These are phyloP conservation scores for Mentha longifolia DNA, from an alignment of 257 asterid species.

Conservation along the genomic window DNA sequence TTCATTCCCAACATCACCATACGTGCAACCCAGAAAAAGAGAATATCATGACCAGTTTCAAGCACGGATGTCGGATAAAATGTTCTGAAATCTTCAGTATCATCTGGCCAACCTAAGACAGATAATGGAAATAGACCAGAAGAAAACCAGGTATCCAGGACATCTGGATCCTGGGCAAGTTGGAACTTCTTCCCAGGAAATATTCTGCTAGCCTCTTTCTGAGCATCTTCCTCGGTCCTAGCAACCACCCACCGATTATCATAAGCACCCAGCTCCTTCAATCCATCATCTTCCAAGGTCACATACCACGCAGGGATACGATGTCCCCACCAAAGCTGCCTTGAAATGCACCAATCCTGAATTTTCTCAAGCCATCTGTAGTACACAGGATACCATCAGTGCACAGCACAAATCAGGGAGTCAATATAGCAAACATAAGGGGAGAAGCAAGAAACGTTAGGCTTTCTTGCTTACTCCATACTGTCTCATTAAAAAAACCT, in stretches of 20 bases:
- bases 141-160: constrained; percentile 98
- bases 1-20: constrained; percentile 98
- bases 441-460: neutral
- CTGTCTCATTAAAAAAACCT: constrained; percentile 2
- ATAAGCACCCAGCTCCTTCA: constrained; percentile 70
- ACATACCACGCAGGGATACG: constrained; percentile 96
- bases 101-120: constrained; percentile 95
- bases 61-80: constrained; percentile 93
- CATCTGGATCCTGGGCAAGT: constrained; percentile 86
- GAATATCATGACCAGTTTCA: constrained; percentile 95
- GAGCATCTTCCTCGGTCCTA: constrained; percentile 73
- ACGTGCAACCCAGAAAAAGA: constrained; percentile 97
- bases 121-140: constrained; percentile 89
- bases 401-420: constrained; percentile 14
- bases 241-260: constrained; percentile 86
- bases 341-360: constrained; percentile 97
- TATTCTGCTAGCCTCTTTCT: constrained; percentile 55
- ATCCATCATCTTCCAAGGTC: constrained; percentile 65
- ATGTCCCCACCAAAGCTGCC: constrained; percentile 99
- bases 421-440: neutral
- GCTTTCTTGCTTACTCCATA: constrained; percentile 10
- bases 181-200: constrained; percentile 69
- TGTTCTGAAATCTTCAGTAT: constrained; percentile 72
- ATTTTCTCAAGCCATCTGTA: constrained; percentile 98
- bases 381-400: constrained; percentile 26